Percentiles rank a stretch among this genome's conserved stretches.
Evolutionary conservation across 306 rosid species (phyloP).

Genomic region (Prunus armeniaca): DNA sequence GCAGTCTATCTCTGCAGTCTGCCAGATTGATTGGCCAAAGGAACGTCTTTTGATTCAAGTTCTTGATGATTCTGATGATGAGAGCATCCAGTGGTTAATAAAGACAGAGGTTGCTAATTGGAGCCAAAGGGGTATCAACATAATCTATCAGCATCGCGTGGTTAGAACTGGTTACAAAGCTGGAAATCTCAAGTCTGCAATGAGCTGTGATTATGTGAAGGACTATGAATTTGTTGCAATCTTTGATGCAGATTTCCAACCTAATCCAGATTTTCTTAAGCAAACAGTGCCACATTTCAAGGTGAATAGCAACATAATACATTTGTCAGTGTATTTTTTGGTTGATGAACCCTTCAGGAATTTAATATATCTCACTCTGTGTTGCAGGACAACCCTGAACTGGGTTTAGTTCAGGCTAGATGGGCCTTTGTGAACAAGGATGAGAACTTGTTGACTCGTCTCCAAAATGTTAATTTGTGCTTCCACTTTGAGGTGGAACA

Average conservation of each 20-base stretch:
- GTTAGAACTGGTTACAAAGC: conserved; percentile 94
- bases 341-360: conserved; percentile 12
- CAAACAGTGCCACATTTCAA: conserved; percentile 84
- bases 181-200: conserved; percentile 95
- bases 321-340: conserved; percentile 10
- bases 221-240: conserved; percentile 90
- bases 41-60: conserved; percentile 84
- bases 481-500: conserved; percentile 99
- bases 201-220: conserved; percentile 85
- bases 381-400: conserved; percentile 73
- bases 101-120: conserved; percentile 74
- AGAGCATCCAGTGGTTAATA: conserved; percentile 74
- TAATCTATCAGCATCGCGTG: conserved; percentile 79
- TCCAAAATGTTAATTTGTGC: conserved; percentile 88
- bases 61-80: conserved; percentile 89
- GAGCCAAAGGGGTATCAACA: conserved; percentile 79
- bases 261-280: conserved; percentile 90
- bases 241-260: conserved; percentile 95
- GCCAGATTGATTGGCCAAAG: conserved; percentile 91
- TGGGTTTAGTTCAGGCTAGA: conserved; percentile 91
- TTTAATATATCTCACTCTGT: conserved; percentile 12
- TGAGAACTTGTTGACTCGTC: conserved; percentile 94
- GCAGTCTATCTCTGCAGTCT: conserved; percentile 91
- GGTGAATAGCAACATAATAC: conserved; percentile 39
- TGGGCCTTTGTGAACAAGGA: conserved; percentile 94